Conservation (phyloP, 305 asterid species). For the Fraxinus velutina region DNA sequence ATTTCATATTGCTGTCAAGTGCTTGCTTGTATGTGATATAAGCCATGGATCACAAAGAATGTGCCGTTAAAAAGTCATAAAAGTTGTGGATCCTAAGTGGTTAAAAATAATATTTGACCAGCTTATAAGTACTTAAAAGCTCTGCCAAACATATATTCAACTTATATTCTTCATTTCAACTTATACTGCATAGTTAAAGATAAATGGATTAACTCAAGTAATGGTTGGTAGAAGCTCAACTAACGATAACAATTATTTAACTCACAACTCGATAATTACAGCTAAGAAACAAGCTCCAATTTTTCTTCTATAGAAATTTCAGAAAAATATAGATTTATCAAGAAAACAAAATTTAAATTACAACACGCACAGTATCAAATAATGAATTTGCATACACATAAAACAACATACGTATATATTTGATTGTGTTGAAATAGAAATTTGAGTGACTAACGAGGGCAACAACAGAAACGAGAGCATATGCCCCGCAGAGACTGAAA, state of each 20-base stretch:
- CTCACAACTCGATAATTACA: slow-evolving; percentile 11
- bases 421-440: background rate
- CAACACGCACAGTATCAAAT: slow-evolving; percentile 5
- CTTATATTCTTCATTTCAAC: background rate
- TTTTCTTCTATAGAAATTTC: background rate
- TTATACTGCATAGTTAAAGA: background rate
- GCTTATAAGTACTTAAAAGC: background rate
- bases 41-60: background rate
- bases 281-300: slow-evolving; percentile 10
- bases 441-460: slow-evolving; percentile 61
- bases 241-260: background rate
- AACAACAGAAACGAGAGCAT: slow-evolving; percentile 69
- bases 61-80: background rate
- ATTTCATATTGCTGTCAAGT: background rate
- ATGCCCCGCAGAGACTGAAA: slow-evolving; percentile 69
- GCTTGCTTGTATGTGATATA: background rate
- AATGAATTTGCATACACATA: background rate
- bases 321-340: background rate
- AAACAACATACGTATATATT: background rate
- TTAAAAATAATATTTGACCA: background rate
- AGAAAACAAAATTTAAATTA: slow-evolving; percentile 17
- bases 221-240: background rate
- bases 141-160: background rate
- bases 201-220: background rate
- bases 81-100: background rate